Evolutionary conservation across 768 basidiomycete species (phyloP), one percentile per base, ranked within the genome.

Genomic region (Hypsizygus marmoreus): DNA sequence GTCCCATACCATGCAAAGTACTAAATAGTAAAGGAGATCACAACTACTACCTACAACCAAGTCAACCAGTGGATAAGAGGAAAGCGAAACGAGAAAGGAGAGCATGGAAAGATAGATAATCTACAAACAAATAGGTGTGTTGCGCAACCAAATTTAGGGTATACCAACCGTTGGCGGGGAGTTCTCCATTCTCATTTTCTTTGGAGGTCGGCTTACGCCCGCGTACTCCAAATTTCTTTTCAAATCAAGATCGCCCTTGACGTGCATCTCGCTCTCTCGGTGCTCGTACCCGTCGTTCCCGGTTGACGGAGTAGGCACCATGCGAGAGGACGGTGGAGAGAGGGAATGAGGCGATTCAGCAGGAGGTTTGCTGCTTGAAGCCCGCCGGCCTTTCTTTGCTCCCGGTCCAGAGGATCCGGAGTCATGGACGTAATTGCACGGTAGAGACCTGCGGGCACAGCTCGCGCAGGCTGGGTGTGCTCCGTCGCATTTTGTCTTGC

Each of bases 401-500:
- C 63, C 61, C 44, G 64, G 53, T 9, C 70, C 70, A 50, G 63
- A 55, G 14, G 57, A 46, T 41, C 54, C 59, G 26, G 66, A 69
- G 53, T 89, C 87, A 58, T 91, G 86, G 31, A 85, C 84, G 67
- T 91, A 92, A 63, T 83, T 87, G 72, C 90, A 92, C 33, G 77
- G 73, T 61, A 91, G 73, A 32, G 79, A 77, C 54, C 90, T 74
- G 49, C 87, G 85, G 48, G 84, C 80, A 64, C 90, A 92, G 66
- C 88, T 90, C 43, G 86, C 82, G 62, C 90, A 92, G 20, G 84
- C 77, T 23, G 90, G 90, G 59, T 88, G 88, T n/a, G 76, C 86
- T 30, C 90, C 90, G 63, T 92, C 90, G 56, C 90, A 92, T 62
- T 89, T 86, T 14, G 90, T 92, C 71, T 92, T 92, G 49, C 90